Conservation (phyloP, 2,329 filamentous ascomycete species). For the Onygena corvina region DNA sequence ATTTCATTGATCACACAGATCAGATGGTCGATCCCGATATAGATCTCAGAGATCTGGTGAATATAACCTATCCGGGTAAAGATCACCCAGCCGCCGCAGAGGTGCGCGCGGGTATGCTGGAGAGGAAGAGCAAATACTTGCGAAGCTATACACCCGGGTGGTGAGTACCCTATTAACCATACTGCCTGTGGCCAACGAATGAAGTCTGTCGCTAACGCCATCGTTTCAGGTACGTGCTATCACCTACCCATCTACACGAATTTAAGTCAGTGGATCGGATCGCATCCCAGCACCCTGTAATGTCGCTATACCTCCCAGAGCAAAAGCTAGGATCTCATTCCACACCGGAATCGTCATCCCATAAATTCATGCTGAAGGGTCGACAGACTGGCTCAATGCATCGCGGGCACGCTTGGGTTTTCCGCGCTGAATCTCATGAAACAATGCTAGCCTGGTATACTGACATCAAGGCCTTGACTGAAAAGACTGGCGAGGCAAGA, state of each 20-base stretch:
- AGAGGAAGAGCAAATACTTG: constrained; percentile 96
- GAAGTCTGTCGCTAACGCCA: not conserved
- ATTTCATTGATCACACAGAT: constrained; percentile 67
- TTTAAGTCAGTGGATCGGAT: constrained; percentile 97
- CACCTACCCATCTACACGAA: constrained; percentile 92
- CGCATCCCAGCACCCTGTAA: constrained; percentile 68
- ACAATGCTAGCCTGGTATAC: constrained; percentile 97
- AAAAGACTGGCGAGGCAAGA: constrained; percentile 77
- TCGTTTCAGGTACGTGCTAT: constrained; percentile 72
- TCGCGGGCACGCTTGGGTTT: constrained; percentile 59
- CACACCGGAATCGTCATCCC: constrained; percentile 65
- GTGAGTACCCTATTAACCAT: constrained; percentile 41
- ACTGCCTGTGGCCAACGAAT: not conserved
- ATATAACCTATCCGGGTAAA: constrained; percentile 84
- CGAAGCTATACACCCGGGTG: constrained; percentile 95
- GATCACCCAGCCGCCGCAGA: constrained; percentile 73
- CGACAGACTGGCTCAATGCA: constrained; percentile 89
- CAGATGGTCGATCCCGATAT: constrained; percentile 78
- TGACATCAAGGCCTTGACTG: constrained; percentile 79
- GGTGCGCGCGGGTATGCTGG: constrained; percentile 78
- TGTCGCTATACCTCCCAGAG: constrained; percentile 90
- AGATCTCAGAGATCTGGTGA: constrained; percentile 63
- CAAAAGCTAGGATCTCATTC: constrained; percentile 94
- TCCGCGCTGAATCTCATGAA: constrained; percentile 60
- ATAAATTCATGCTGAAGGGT: constrained; percentile 97